Percentiles rank a stretch among this genome's conserved stretches.
These are phyloP conservation scores for Pythium phragmitis DNA, from an alignment of 352 stramenopile species.

Conservation along the genomic window DNA sequence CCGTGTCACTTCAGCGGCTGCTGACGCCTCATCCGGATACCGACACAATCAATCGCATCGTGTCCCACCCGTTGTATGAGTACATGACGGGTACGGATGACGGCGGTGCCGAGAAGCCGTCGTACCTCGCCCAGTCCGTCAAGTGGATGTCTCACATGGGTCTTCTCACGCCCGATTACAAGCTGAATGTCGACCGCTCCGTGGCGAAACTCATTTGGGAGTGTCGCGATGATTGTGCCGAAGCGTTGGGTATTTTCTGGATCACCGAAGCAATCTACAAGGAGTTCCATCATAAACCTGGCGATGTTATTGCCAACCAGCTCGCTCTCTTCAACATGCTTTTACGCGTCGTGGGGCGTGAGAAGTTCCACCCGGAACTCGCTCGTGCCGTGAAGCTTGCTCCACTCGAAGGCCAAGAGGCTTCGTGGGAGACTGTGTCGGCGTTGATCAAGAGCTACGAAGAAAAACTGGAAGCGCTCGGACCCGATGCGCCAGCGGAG, in stretches of 20 bases:
- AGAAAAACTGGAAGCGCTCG: conserved; percentile 66
- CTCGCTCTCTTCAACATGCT: conserved; percentile 87
- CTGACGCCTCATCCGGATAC: conserved; percentile 90
- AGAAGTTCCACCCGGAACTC: conserved; percentile 76
- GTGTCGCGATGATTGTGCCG: conserved; percentile 75
- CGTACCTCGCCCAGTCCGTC: conserved; percentile 88
- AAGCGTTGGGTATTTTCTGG: conserved; percentile 81
- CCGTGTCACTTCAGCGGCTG: conserved; percentile 90
- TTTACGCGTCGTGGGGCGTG: conserved; percentile 74
- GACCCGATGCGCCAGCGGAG: conserved; percentile 61
- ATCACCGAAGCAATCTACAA: conserved; percentile 73
- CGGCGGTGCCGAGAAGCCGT: conserved; percentile 29
- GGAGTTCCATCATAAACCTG: conserved; percentile 86
- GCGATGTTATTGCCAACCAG: conserved; percentile 80
- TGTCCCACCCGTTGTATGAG: conserved; percentile 74
- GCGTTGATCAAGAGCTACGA: conserved; percentile 67
- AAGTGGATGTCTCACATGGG: conserved; percentile 91
- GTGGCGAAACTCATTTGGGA: conserved; percentile 85
- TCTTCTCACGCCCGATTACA: conserved; percentile 68
- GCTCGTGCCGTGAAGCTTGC: conserved; percentile 56
- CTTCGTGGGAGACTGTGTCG: conserved; percentile 68
- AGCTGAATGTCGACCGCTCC: conserved; percentile 66
- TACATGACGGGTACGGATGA: conserved; percentile 53
- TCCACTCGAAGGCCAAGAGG: conserved; percentile 70
- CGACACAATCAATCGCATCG: conserved; percentile 89